These are phyloP conservation scores for Strobilomyces echinocephalus DNA, from an alignment of 768 basidiomycete genomes.

Conservation along the genomic window DNA sequence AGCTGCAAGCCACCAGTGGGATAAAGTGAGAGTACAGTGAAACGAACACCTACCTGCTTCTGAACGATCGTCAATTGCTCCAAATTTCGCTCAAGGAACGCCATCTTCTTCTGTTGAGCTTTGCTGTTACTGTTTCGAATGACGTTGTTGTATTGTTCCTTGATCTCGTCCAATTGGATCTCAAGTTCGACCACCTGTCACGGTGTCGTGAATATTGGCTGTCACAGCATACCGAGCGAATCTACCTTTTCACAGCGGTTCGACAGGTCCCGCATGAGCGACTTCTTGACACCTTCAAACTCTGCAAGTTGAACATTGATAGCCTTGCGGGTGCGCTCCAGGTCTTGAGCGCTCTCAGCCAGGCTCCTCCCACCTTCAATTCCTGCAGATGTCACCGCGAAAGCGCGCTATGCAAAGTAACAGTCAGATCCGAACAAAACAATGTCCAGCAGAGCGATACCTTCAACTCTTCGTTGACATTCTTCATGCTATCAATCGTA, in stretches of 20 bases:
- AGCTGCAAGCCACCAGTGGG: conserved; percentile 50
- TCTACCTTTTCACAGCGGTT: conserved; percentile 98
- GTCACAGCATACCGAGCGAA: conserved; percentile 10
- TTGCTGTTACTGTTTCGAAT: conserved; percentile 98
- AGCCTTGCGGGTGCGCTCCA: conserved; percentile 93
- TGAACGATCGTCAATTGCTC: conserved; percentile 94
- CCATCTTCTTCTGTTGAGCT: conserved; percentile 99
- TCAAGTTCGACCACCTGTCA: conserved; percentile 94
- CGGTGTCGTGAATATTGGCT: conserved; percentile 10
- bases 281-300: conserved; percentile 98
- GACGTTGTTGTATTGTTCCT: conserved; percentile 98
- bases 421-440: conserved; percentile 2
- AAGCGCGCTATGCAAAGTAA: conserved; percentile 68
- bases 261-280: conserved; percentile 96
- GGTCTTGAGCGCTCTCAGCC: conserved; percentile 94
- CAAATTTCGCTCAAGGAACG: conserved; percentile 93
- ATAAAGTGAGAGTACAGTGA: background rate
- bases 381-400: conserved; percentile 94
- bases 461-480: conserved; percentile 97
- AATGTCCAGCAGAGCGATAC: conserved; percentile 38
- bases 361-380: conserved; percentile 96
- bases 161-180: conserved; percentile 97
- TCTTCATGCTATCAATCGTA: conserved; percentile 88
- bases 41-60: conserved; percentile 68
- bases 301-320: conserved; percentile 98